These are phyloP conservation scores for Penicillium alfredii DNA, from an alignment of 495 filamentous ascomycete species.

Conservation along the genomic window DNA sequence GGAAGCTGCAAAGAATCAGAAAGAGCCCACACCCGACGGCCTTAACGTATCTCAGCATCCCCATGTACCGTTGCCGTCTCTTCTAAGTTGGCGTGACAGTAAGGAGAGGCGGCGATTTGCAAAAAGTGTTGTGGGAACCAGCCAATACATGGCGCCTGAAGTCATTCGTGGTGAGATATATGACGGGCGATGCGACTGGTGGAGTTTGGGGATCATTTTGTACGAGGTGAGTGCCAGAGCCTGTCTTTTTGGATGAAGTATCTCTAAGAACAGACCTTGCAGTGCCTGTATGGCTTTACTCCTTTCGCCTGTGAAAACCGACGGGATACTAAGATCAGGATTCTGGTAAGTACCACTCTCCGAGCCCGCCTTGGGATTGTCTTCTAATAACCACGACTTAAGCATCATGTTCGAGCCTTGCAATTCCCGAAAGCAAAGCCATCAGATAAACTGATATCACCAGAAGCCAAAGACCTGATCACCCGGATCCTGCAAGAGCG, in stretches of 20 bases:
- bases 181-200: constrained; percentile 93
- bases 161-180: constrained; percentile 78
- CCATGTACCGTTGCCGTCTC: constrained; percentile 22
- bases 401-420: constrained; percentile 48
- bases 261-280: background rate
- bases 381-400: background rate
- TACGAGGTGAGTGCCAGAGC: constrained; percentile 56
- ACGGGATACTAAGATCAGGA: constrained; percentile 74
- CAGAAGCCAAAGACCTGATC: constrained; percentile 68
- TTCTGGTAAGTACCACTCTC: constrained; percentile 51
- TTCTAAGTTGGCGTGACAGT: constrained; percentile 75
- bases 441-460: constrained; percentile 45
- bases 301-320: constrained; percentile 80
- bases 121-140: constrained; percentile 86
- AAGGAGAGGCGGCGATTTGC: constrained; percentile 68
- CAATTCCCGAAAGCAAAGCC: constrained; percentile 58
- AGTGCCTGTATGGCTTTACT: constrained; percentile 85
- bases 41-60: constrained; percentile 12
- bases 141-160: constrained; percentile 97
- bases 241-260: background rate
- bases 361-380: background rate
- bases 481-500: constrained; percentile 69
- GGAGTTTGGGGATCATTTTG: constrained; percentile 88
- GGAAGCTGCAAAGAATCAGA: constrained; percentile 36
- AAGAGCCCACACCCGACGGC: constrained; percentile 1